Evolutionary conservation across 2,329 filamentous ascomycete species (phyloP).

Genomic region (Gyromitra esculenta): DNA sequence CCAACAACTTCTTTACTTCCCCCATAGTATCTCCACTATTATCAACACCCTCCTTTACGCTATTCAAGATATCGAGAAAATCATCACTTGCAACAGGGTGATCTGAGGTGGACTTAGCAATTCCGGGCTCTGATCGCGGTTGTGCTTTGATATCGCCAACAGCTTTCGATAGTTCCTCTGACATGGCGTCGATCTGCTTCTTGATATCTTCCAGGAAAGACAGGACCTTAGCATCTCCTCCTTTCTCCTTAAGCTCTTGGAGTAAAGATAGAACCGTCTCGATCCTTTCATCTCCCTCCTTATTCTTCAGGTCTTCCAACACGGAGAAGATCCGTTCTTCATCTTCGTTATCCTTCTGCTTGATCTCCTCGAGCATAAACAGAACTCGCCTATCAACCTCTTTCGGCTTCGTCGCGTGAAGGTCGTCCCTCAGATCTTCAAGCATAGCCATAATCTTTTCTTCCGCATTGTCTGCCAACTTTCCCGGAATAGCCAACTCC

Average conservation of each 20-base stretch:
- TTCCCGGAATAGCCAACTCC: conserved; percentile 49
- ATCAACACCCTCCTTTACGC: conserved; percentile 50
- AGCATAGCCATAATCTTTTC: conserved; percentile 53
- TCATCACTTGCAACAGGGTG: conserved; percentile 35
- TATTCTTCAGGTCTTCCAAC: conserved; percentile 51
- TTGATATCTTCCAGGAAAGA: conserved; percentile 54
- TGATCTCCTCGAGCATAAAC: conserved; percentile 54
- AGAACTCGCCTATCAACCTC: conserved; percentile 50
- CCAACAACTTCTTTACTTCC: conserved; percentile 56
- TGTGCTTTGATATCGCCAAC: conserved; percentile 34
- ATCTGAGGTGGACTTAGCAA: conserved; percentile 14
- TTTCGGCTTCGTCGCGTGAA: conserved; percentile 49
- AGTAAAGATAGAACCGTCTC: conserved; percentile 50
- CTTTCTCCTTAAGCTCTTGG: conserved; percentile 50
- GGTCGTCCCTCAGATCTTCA: conserved; percentile 49
- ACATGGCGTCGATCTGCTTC: conserved; percentile 66
- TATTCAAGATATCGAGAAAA: conserved; percentile 43
- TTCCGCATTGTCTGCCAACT: conserved; percentile 40
- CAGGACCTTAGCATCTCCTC: conserved; percentile 53
- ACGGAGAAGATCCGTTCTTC: conserved; percentile 51
- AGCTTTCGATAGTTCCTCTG: conserved; percentile 65
- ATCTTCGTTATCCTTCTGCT: conserved; percentile 51
- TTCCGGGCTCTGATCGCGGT: conserved; percentile 25
- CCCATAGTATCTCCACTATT: conserved; percentile 48
- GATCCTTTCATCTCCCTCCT: conserved; percentile 47